These are phyloP conservation scores for Venturia aucupariae DNA, from an alignment of 2,329 filamentous ascomycete genomes.

Conservation along the genomic window DNA sequence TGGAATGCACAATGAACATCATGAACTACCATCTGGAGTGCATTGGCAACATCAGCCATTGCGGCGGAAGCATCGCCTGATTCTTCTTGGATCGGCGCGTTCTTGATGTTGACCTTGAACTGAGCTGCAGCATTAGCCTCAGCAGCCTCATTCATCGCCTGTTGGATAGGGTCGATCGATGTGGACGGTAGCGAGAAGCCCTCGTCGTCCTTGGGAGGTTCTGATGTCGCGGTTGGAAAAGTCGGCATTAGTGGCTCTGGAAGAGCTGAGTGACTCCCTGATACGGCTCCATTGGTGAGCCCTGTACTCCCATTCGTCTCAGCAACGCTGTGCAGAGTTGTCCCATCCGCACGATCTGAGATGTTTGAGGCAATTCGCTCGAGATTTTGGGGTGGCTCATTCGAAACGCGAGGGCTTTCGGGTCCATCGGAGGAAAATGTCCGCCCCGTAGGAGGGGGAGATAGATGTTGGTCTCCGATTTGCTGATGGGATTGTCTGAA, in stretches of 20 bases:
- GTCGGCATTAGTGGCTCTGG: conserved; percentile 27
- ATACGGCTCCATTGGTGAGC: conserved; percentile 21
- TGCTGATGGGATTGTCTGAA: conserved; percentile 13
- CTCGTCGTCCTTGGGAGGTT: conserved; percentile 56
- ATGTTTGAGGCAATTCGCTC: not conserved
- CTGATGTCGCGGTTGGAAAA: conserved; percentile 15
- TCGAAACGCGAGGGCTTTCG: conserved; percentile 18
- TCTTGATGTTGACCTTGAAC: conserved; percentile 73
- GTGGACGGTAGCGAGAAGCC: conserved; percentile 65
- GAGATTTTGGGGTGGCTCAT: conserved; percentile 21
- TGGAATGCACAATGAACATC: not conserved
- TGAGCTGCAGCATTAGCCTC: conserved; percentile 45
- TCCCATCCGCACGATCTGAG: conserved; percentile 22
- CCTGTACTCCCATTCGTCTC: conserved; percentile 15
- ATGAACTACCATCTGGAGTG: conserved; percentile 47
- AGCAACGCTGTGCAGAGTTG: conserved; percentile 19
- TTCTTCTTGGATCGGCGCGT: conserved; percentile 69
- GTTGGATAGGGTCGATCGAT: conserved; percentile 52
- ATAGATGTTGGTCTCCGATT: not conserved
- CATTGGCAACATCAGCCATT: conserved; percentile 65
- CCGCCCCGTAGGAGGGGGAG: conserved; percentile 9
- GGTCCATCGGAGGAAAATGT: not conserved
- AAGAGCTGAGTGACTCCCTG: conserved; percentile 27
- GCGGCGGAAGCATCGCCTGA: conserved; percentile 65
- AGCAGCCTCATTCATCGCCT: conserved; percentile 59